Base-by-base conservation (phyloP, 306 rosid species). In the Malus fusca region DNA sequence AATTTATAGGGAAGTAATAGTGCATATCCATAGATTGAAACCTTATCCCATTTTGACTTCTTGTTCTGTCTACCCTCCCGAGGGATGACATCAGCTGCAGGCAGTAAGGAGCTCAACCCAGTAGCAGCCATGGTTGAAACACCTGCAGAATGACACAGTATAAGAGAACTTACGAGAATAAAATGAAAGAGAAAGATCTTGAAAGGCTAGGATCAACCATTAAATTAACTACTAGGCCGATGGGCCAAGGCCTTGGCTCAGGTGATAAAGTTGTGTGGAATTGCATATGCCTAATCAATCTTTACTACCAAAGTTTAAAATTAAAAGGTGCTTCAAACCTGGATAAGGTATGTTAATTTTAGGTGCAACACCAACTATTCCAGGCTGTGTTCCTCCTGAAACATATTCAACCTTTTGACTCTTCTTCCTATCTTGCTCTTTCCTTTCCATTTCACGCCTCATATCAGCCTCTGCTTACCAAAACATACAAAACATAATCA, bases 381-480 rank as follows among this genome's bases (percentile, higher is more conserved):
- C 93, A 68, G 89, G 81, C 77, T 88, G 97, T 6, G 88, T 28
- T 79, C 87, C 88, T 75, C 93, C 91, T 35, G 96, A 69, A 72
- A 82, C 64, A 84, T 87, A 92, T 7, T 90, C 96, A 77, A 88
- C 79, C 85, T 81, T 92, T 58, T 80, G 92, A 55, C 84, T 82
- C 75, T 80, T 88, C 87, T 66, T 66, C 68, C 86, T 92, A 77
- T 90, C 97, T 83, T 85, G 96, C 77, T 85, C 96, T 79, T 81
- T 89, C 82, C 97, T 88, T 65, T 91, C 96, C 84, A 90, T 81
- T 77, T 89, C 97, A 2, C 88, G 89, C 84, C 93, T 89, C 90
- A 90, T 89, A 79, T 90, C 97, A 89, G 81, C 91, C 82, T 95
- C 99, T 95, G 90, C 72, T 68, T 72, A 60, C 71, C 9, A 79